Evolutionary conservation across 352 stramenopile species (phyloP).

Genomic region (Phytophthora ohioensis): DNA sequence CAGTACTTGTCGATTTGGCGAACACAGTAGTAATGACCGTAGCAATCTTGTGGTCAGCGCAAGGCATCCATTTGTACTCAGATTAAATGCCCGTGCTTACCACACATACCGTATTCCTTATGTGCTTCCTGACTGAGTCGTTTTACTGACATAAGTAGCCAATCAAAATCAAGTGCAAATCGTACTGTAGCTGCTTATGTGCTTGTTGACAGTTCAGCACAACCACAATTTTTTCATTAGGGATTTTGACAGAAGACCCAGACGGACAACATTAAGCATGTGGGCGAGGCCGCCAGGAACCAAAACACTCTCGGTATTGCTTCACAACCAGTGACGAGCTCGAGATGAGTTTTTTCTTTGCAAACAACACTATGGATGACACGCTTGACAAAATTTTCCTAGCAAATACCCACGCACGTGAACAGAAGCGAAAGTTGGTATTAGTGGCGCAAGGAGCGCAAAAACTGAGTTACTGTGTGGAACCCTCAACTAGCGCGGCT

Average conservation of each 20-base stretch:
- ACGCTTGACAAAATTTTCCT: slow-evolving; percentile 1
- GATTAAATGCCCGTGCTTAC: neutral
- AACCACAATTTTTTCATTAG: neutral
- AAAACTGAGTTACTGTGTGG: neutral
- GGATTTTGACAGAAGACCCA: neutral
- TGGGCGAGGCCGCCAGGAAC: neutral
- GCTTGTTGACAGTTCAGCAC: slow-evolving; percentile 3
- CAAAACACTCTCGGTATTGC: neutral
- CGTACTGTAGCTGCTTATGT: slow-evolving; percentile 1
- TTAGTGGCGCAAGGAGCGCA: slow-evolving; percentile 1
- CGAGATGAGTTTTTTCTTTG: neutral
- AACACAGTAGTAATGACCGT: neutral
- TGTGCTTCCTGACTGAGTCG: slow-evolving; percentile 12
- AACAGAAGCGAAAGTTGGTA: slow-evolving; percentile 8
- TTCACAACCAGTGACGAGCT: neutral
- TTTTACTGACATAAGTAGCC: slow-evolving; percentile 11
- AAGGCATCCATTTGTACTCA: neutral
- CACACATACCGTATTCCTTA: slow-evolving; percentile 12
- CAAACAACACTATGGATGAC: neutral
- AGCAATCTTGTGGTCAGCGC: neutral
- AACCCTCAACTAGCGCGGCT: neutral
- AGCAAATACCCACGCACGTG: neutral
- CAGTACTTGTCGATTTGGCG: neutral
- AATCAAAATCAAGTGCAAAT: neutral
- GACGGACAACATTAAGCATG: neutral